These are phyloP conservation scores for Saccharomyces hybrid DNA, from an alignment of 1,139 yeast genomes.

Conservation along the genomic window DNA sequence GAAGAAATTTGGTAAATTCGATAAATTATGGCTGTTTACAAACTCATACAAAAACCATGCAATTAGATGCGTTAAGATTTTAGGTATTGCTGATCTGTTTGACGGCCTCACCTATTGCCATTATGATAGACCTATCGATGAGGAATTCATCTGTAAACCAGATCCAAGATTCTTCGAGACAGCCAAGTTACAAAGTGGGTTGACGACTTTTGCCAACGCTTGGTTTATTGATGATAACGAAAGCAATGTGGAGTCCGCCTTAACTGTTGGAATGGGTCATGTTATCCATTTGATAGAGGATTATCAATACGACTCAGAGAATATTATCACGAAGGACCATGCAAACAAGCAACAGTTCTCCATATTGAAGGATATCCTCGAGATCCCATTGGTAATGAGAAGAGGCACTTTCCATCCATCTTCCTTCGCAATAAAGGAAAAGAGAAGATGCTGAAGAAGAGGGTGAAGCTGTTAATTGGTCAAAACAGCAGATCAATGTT, in stretches of 20 bases:
- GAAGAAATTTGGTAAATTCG: constrained; percentile 41
- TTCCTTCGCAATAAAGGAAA: background rate
- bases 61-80: constrained; percentile 58
- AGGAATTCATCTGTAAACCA: constrained; percentile 80
- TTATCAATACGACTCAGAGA: constrained; percentile 10
- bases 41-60: constrained; percentile 93
- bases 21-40: constrained; percentile 78
- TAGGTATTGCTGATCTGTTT: constrained; percentile 84
- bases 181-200: constrained; percentile 59
- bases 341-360: background rate
- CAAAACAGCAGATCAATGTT: background rate
- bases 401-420: background rate
- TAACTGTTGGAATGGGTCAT: constrained; percentile 37
- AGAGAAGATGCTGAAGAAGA: background rate
- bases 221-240: constrained; percentile 85
- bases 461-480: background rate
- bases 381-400: background rate
- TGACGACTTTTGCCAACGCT: constrained; percentile 41
- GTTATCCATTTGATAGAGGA: constrained; percentile 38
- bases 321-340: background rate
- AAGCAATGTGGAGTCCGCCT: constrained; percentile 45
- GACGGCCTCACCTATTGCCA: constrained; percentile 93
- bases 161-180: constrained; percentile 50
- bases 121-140: constrained; percentile 39
- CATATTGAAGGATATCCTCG: background rate